Percentiles rank a stretch among this genome's conserved stretches.
Conservation (phyloP, 352 stramenopile genomes). For the Globisporangium spiculum region DNA sequence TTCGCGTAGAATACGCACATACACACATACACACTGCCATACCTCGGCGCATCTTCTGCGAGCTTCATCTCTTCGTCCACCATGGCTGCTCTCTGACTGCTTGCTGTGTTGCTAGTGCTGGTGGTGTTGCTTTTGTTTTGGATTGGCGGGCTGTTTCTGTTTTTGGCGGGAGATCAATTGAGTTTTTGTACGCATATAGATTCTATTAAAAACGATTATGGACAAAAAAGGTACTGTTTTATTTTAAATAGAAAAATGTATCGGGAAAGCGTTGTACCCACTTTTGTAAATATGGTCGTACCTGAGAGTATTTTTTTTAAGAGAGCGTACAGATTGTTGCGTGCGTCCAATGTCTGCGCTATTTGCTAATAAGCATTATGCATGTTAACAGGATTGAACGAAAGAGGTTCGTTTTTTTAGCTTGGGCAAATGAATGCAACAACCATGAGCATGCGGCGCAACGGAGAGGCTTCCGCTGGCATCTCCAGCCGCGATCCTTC, state of each 20-base stretch:
- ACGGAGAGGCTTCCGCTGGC: neutral
- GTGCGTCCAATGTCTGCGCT: too few relatives aligned
- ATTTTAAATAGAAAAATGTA: too few relatives aligned
- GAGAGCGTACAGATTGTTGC: too few relatives aligned
- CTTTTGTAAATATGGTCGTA: too few relatives aligned
- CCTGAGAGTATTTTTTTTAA: too few relatives aligned
- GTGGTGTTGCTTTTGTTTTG: neutral
- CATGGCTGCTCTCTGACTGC: neutral
- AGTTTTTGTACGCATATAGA: too few relatives aligned
- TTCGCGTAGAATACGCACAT: neutral
- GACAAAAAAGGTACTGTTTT: too few relatives aligned
- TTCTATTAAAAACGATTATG: too few relatives aligned
- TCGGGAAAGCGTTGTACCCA: too few relatives aligned
- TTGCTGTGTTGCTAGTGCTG: neutral
- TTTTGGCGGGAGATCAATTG: too few relatives aligned
- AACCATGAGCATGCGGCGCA: neutral
- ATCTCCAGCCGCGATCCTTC: neutral
- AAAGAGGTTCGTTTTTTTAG: neutral
- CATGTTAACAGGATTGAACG: neutral
- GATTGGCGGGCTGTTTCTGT: neutral
- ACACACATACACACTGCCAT: too few relatives aligned
- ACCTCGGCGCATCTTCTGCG: slow-evolving; percentile 44
- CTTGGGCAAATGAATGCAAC: neutral
- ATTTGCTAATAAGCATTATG: neutral
- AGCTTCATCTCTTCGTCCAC: slow-evolving; percentile 41